Evolutionary conservation across 768 basidiomycete species (phyloP).

Genomic region (Clitopilus passeckerianus): DNA sequence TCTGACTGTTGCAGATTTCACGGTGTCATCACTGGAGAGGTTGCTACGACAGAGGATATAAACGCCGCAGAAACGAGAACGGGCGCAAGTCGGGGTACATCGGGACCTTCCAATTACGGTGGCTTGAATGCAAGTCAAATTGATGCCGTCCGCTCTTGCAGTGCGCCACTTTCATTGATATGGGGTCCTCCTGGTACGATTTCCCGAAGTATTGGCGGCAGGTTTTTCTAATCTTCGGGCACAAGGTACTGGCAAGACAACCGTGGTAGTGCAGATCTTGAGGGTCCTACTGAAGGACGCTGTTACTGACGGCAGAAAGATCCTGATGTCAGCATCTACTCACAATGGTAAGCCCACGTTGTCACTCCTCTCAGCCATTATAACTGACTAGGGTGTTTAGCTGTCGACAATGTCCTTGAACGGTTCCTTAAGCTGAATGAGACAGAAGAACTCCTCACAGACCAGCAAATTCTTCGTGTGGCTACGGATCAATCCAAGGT

Average conservation of each 20-base stretch:
- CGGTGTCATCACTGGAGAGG: conserved; percentile 36
- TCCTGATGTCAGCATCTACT: conserved; percentile 69
- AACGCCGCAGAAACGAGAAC: background rate
- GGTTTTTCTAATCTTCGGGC: background rate
- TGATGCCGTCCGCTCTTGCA: conserved; percentile 40
- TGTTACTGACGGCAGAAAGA: conserved; percentile 32
- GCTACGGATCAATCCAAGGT: conserved; percentile 65
- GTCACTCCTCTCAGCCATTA: background rate
- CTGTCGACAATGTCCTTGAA: conserved; percentile 68
- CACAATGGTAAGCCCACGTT: conserved; percentile 45
- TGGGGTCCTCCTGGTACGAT: conserved; percentile 64
- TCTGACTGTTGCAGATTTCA: conserved; percentile 45
- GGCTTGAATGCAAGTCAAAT: conserved; percentile 53
- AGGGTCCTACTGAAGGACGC: conserved; percentile 29
- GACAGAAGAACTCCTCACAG: conserved; percentile 33
- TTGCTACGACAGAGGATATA: background rate
- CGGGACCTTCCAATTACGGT: background rate
- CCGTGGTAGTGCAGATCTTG: conserved; percentile 61
- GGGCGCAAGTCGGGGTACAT: background rate
- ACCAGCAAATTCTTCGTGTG: conserved; percentile 60
- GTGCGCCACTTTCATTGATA: conserved; percentile 46
- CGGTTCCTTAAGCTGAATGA: conserved; percentile 50
- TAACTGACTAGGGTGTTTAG: conserved; percentile 23
- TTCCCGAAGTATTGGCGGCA: background rate
- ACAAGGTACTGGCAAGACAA: conserved; percentile 67